Conservation (phyloP, 495 filamentous ascomycete genomes). For the Talaromyces wortmannii region DNA sequence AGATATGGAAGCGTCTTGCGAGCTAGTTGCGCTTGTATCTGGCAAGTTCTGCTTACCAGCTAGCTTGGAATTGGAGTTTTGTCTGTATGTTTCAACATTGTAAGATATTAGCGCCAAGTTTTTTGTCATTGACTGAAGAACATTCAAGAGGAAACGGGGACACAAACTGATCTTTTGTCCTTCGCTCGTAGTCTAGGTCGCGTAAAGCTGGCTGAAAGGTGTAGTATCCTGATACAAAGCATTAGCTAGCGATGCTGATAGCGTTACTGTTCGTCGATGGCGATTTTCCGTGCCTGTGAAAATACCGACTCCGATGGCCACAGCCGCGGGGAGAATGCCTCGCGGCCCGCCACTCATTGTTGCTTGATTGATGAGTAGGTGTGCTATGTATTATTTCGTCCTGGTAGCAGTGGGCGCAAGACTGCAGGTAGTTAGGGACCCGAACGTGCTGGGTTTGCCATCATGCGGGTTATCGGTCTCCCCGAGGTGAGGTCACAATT, state of each 20-base stretch:
- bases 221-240: constrained; percentile 18
- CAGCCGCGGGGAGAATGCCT: constrained; percentile 27
- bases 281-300: constrained; percentile 21
- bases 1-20: not conserved
- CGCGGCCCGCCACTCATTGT: constrained; percentile 12
- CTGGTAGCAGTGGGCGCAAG: not conserved
- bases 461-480: no score
- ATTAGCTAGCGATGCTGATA: not conserved
- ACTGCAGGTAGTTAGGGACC: not conserved
- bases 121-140: not conserved
- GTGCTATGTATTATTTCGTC: not conserved
- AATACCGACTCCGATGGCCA: constrained; percentile 35
- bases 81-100: not conserved
- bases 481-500: not conserved
- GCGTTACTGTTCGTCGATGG: not conserved
- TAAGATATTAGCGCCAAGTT: not conserved
- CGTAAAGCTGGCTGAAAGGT: constrained; percentile 19
- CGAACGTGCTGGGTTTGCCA: not conserved
- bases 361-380: not conserved
- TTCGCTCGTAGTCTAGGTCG: constrained; percentile 6
- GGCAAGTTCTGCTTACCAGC: not conserved
- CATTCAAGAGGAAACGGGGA: not conserved
- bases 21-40: not conserved
- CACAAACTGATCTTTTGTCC: not conserved
- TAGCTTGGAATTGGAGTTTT: not conserved